Evolutionary conservation across 805 yeast species (phyloP).

Genomic region (Cyberlindnera veronae): DNA sequence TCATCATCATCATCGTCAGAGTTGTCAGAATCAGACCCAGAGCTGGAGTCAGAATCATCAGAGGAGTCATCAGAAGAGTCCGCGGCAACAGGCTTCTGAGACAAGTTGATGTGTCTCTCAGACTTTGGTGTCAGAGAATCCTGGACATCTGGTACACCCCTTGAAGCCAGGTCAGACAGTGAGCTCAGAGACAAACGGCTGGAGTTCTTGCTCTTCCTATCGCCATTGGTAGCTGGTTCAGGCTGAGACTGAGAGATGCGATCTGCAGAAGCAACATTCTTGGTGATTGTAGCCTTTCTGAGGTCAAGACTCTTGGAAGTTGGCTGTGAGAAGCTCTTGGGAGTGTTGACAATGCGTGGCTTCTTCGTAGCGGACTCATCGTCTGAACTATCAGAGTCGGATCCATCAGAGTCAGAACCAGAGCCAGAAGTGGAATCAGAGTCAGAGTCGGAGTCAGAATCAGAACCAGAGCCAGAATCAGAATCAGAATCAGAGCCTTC

Average conservation of each 20-base stretch:
- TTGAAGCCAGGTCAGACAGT: constrained; percentile 53
- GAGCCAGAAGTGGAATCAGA: constrained; percentile 25
- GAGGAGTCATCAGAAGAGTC: neutral
- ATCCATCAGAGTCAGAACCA: too few species aligned
- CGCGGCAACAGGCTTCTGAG: constrained; percentile 1
- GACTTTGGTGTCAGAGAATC: constrained; percentile 36
- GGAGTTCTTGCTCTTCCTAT: constrained; percentile 25
- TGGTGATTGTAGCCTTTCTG: constrained; percentile 17
- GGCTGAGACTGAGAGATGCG: constrained; percentile 16
- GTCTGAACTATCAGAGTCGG: too few species aligned
- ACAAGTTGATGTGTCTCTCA: constrained; percentile 11
- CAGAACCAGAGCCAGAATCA: constrained; percentile 37
- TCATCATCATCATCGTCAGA: constrained; percentile 18
- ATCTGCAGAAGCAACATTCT: constrained; percentile 7
- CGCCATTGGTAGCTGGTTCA: constrained; percentile 17
- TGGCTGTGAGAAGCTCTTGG: constrained; percentile 31
- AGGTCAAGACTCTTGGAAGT: constrained; percentile 6
- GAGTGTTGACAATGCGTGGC: constrained; percentile 46
- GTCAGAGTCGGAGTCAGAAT: constrained; percentile 30
- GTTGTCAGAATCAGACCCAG: constrained; percentile 31
- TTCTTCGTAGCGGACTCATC: constrained; percentile 30
- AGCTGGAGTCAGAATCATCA: constrained; percentile 30
- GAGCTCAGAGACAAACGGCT: constrained; percentile 45
- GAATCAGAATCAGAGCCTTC: constrained; percentile 33
- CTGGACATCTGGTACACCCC: constrained; percentile 67